phyloP scores from a whole-genome alignment of 805 yeast genomes.

The Starmerella khaoyaiensis region DNA sequence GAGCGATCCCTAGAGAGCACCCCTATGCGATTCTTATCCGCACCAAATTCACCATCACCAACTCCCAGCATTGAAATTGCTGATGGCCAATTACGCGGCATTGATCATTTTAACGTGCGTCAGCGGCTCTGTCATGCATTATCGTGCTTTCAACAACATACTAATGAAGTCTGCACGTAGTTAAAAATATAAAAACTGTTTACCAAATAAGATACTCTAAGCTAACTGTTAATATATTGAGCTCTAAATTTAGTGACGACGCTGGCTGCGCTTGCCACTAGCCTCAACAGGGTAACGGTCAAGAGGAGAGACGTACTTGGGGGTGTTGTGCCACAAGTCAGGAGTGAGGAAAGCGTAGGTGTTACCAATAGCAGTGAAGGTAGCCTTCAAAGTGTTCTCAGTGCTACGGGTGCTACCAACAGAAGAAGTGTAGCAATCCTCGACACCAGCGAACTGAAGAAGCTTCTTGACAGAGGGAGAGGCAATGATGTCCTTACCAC shows the following conservation, averaged over 20 bases:
- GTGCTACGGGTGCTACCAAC: conserved; percentile 98
- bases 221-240: no score
- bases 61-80: no score
- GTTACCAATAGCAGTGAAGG: conserved; percentile 98
- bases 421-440: conserved; percentile 98
- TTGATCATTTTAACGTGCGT: not conserved
- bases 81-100: no score
- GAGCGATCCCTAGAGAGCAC: no score
- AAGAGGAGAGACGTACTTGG: conserved; percentile 82
- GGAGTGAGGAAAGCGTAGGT: conserved; percentile 99
- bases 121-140: not conserved
- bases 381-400: conserved; percentile 99
- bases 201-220: no score
- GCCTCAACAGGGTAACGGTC: conserved; percentile 55
- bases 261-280: conserved; percentile 15
- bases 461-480: conserved; percentile 99
- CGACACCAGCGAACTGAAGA: conserved; percentile 98
- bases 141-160: not conserved
- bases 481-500: conserved; percentile 99
- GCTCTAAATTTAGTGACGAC: conserved; percentile 26
- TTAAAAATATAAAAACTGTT: not conserved
- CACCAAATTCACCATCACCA: no score
- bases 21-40: no score
- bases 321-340: conserved; percentile 87
- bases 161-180: no score